A percentile compares a stretch with the other conserved stretches of the same genome.
phyloP scores from a whole-genome alignment of 331 rosid genomes.

The Phaseolus coccineus region DNA sequence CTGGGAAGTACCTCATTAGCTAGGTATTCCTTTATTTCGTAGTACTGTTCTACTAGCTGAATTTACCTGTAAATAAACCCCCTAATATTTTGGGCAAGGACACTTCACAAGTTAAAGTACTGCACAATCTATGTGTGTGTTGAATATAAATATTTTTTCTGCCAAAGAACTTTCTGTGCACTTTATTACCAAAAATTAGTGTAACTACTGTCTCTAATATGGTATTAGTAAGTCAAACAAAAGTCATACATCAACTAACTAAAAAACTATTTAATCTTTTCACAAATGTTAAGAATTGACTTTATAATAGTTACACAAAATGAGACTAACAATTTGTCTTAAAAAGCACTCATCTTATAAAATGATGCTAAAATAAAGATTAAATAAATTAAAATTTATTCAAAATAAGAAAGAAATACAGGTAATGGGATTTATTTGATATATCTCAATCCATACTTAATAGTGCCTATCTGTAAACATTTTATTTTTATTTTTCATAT shows the following conservation, averaged over 20 bases:
- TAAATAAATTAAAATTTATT: too few relatives aligned
- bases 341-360: neutral
- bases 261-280: neutral
- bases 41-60: neutral
- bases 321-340: neutral
- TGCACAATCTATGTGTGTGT: neutral
- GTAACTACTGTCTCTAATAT: neutral
- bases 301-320: neutral
- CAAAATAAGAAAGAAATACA: too few relatives aligned
- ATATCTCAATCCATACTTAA: neutral
- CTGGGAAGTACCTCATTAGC: neutral
- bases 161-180: neutral
- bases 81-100: constrained; percentile 6
- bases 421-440: too few relatives aligned
- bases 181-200: neutral
- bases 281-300: neutral
- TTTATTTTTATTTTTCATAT: too few relatives aligned
- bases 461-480: too few relatives aligned
- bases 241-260: neutral
- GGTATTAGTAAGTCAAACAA: constrained; percentile 1
- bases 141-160: neutral
- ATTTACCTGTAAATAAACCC: neutral
- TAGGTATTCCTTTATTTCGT: constrained; percentile 5
- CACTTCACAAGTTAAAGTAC: neutral
- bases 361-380: neutral